A percentile compares a stretch with the other conserved stretches of the same genome.
Conservation (phyloP, 2,329 filamentous ascomycete species). For the Stagonosporopsis vannaccii region DNA sequence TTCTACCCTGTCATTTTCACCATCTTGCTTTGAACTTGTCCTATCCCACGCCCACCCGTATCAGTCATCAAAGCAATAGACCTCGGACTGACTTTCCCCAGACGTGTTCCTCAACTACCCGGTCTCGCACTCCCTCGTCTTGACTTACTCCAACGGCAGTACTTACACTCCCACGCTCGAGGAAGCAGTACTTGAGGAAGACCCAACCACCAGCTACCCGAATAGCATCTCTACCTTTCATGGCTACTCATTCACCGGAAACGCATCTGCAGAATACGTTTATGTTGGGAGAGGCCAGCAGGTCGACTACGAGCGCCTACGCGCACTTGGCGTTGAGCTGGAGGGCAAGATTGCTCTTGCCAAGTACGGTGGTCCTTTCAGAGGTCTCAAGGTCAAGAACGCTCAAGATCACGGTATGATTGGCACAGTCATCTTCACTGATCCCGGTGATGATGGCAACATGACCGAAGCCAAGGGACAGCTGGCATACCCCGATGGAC, state of each 20-base stretch:
- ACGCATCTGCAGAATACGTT: conserved; percentile 57
- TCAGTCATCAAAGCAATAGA: background rate
- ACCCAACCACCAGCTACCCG: conserved; percentile 46
- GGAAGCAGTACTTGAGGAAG: conserved; percentile 45
- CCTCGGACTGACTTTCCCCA: conserved; percentile 14
- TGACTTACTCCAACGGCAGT: conserved; percentile 47
- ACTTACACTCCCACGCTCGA: conserved; percentile 39
- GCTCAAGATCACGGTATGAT: conserved; percentile 56
- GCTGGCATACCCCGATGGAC: conserved; percentile 53
- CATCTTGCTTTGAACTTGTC: background rate
- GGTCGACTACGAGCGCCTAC: conserved; percentile 56
- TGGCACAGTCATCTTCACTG: conserved; percentile 55
- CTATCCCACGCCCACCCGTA: too few species aligned
- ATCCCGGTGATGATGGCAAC: conserved; percentile 57
- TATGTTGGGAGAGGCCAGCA: conserved; percentile 54
- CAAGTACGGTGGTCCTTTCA: conserved; percentile 55
- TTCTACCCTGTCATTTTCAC: background rate
- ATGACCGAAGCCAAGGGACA: conserved; percentile 56
- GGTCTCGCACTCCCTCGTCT: conserved; percentile 42
- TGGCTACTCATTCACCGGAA: conserved; percentile 56
- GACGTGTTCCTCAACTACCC: conserved; percentile 51
- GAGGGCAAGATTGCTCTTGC: conserved; percentile 59
- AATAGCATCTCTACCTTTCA: conserved; percentile 56
- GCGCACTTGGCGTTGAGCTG: conserved; percentile 52
- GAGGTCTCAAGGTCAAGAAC: conserved; percentile 59